These are phyloP conservation scores for Lipomyces kockii DNA, from an alignment of 805 yeast species.

Conservation along the genomic window DNA sequence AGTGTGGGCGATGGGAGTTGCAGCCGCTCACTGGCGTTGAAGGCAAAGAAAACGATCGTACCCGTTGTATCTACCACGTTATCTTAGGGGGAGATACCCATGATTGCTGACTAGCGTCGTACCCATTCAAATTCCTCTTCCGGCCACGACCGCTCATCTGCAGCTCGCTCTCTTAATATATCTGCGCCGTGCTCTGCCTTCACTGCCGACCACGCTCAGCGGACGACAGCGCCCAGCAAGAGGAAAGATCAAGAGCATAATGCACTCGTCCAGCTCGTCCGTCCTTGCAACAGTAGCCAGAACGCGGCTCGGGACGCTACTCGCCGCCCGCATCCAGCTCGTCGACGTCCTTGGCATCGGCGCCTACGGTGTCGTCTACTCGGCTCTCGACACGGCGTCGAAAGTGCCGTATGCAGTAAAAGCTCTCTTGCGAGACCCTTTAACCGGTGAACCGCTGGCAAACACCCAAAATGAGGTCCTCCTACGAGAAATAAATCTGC, in stretches of 20 bases:
- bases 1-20: too few species aligned
- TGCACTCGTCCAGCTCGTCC: constrained; percentile 17
- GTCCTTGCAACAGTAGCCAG: constrained; percentile 27
- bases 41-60: too few species aligned
- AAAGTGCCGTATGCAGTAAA: constrained; percentile 69
- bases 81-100: too few species aligned
- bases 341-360: constrained; percentile 68
- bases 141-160: too few species aligned
- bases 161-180: neutral
- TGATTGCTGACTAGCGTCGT: too few species aligned
- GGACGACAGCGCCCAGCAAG: neutral
- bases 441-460: constrained; percentile 21
- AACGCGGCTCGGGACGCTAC: constrained; percentile 36
- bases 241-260: neutral
- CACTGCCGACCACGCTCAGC: neutral
- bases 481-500: constrained; percentile 66
- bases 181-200: neutral
- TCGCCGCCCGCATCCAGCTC: constrained; percentile 37
- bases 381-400: constrained; percentile 60
- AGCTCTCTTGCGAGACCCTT: constrained; percentile 57
- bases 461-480: constrained; percentile 32
- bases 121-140: too few species aligned
- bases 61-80: too few species aligned
- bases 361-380: constrained; percentile 80
- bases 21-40: too few species aligned